Evolutionary conservation across 176 grass and related monocot species (phyloP), one percentile per base, ranked within the genome.

Genomic region (Bromus sterilis): DNA sequence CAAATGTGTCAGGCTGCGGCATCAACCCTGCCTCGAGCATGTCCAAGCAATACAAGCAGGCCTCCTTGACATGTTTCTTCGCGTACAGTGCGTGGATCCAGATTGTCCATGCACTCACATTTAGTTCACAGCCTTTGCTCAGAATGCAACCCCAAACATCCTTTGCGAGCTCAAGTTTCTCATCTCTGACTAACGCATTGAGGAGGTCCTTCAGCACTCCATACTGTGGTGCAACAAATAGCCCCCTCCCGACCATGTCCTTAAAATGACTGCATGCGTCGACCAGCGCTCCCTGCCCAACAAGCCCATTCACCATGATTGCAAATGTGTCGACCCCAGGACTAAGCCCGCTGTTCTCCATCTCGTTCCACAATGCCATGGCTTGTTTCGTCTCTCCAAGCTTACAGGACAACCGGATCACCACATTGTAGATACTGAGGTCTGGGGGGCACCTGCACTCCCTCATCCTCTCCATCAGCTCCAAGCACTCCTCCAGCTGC

Each of bases 1-100:
- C 90, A 37, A 95, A 95, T 56, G 95, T 98, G 66, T 93, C 86
- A 12, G 90, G 92, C 71, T 95, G 95, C 1, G 95, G 95, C 95
- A 98, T 95, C 60, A 91, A 32, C 51, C 93, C 95, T 55, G 86
- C 78, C 67, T 98, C 90, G 24, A 98, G 93, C 95, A 98, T 98
- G 80, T 98, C 93, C 55, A 98, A 84, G 77, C 88, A 95, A 87
- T 95, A 98, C 28, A 63, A 36, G 72, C 90, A 93, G 35, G 95
- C 95, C 80, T 98, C 90, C 80, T 98, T 98, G 7, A 98, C 79
- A 77, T 91, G 84, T 25, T 95, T 91, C 23, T 88, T 95, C 51
- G 82, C 79, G 2, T 88, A 93, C 55, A 98, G 36, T 28, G 90
- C 88, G 88, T 98, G 95, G 34, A 98, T 91, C 95, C 92, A 98